Base-by-base conservation (phyloP, 2,329 filamentous ascomycete species). In the Coleophoma cylindrospora region DNA sequence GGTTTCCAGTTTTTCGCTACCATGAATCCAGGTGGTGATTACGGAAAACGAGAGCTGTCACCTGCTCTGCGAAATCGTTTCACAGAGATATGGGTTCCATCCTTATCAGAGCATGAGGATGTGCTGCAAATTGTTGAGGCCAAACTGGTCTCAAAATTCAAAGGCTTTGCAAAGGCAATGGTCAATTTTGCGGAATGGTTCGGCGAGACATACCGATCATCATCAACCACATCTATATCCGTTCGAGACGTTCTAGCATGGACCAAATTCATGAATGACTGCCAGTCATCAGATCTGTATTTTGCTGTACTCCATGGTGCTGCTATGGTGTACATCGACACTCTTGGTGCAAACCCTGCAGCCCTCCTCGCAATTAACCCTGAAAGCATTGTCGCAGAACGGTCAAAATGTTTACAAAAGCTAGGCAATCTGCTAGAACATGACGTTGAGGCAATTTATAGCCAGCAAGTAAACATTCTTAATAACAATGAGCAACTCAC, bases 1-100 rank as follows among this genome's bases (percentile, higher is more conserved):
- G 89, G 87, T 0, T 99, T 97, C 68, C 91, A 99, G 62, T 96
- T 99, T 68, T 81, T 99, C 52, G 92, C 94, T 3, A 99, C 94
- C 0, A 99, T 99, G 94, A 99, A 99, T 59, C 94, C 94, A 9
- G 95, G 95, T 46, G 94, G 95, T 43, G 94, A 99, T 64, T 99
- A 97, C 66, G 94, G 94, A 57, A 99, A 99, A 72, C 90, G 92
- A 59, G 94, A 99, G 67, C 78, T 99, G 12, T 99, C 94, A 1
- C 94, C 94, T 3, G 95, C 94, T 13, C 73, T 99, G 52, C 81
- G 94, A 43, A 99, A 99, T 66, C 88, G 94, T 53, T 96, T 99
- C 66, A 99, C 94, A 0, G 94, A 99, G 68, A 96, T 99, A 9
- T 99, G 94, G 94, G 94, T 97, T 0, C 91, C 94, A 1, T 81